phyloP scores from a whole-genome alignment of 1,139 yeast species.

The Sugiyamaella japonica region DNA sequence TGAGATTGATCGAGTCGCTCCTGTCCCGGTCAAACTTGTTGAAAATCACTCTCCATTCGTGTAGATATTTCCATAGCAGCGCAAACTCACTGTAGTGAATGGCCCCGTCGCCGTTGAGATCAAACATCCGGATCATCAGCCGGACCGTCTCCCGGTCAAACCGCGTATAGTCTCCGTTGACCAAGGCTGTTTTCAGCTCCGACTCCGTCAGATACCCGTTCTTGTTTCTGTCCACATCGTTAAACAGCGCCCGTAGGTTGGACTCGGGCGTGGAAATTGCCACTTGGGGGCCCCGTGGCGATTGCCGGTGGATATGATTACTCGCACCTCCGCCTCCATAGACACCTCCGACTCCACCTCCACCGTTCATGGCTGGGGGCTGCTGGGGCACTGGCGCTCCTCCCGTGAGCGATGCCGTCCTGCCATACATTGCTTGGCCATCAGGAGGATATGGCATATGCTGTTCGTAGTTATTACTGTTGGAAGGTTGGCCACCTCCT shows the following conservation, averaged over 20 bases:
- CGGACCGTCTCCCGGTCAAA: constrained; percentile 63
- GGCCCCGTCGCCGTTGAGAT: constrained; percentile 49
- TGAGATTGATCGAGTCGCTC: constrained; percentile 63
- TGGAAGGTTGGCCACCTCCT: constrained; percentile 2
- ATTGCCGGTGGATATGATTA: constrained; percentile 16
- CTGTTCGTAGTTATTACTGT: background rate
- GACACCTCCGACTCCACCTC: background rate
- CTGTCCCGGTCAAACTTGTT: constrained; percentile 61
- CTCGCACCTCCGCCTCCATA: constrained; percentile 16
- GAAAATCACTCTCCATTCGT: constrained; percentile 70
- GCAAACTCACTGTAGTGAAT: constrained; percentile 68
- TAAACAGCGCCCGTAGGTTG: constrained; percentile 33
- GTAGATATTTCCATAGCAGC: constrained; percentile 67
- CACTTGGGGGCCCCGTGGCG: constrained; percentile 15
- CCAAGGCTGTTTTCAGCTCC: constrained; percentile 62
- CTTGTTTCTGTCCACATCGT: constrained; percentile 35
- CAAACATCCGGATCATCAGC: constrained; percentile 67
- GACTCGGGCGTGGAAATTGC: constrained; percentile 26
- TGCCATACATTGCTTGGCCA: constrained; percentile 11
- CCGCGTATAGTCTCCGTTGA: constrained; percentile 59
- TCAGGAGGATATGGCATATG: constrained; percentile 20
- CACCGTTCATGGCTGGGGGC: background rate
- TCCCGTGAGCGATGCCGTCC: background rate
- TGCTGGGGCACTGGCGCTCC: constrained; percentile 12
- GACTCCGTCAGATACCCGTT: constrained; percentile 59